These are phyloP conservation scores for Pulicaria dysenterica DNA, from an alignment of 129 eudicot genomes.

Conservation along the genomic window DNA sequence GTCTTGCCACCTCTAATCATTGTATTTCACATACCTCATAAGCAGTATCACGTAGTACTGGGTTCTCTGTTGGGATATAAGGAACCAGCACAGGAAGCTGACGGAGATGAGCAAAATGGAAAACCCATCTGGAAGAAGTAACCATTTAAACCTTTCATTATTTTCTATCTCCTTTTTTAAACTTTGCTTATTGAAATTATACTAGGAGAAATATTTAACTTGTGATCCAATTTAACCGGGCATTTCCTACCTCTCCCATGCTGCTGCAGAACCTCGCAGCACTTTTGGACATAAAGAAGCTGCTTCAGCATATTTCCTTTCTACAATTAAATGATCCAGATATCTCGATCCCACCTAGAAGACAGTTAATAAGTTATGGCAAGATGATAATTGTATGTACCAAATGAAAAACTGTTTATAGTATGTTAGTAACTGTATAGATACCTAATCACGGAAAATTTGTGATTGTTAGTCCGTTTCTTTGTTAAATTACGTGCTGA, in stretches of 20 bases:
- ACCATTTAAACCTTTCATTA: slow-evolving; percentile 13
- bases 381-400: background rate
- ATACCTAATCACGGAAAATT: background rate
- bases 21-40: slow-evolving; percentile 67
- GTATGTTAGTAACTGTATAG: background rate
- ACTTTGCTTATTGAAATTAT: slow-evolving; percentile 21
- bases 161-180: background rate
- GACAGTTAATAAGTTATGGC: background rate
- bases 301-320: slow-evolving; percentile 95
- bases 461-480: slow-evolving; percentile 7
- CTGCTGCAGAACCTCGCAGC: slow-evolving; percentile 88
- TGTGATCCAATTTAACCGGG: background rate
- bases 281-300: slow-evolving; percentile 97
- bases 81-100: slow-evolving; percentile 97
- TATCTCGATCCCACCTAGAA: slow-evolving; percentile 85
- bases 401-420: background rate
- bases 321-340: slow-evolving; percentile 94
- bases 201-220: slow-evolving; percentile 7
- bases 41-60: slow-evolving; percentile 91
- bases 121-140: slow-evolving; percentile 81
- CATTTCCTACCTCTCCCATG: slow-evolving; percentile 87
- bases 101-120: slow-evolving; percentile 98
- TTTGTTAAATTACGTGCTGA: background rate
- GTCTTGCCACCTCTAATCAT: too few relatives aligned
- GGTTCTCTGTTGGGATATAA: slow-evolving; percentile 91